These are phyloP conservation scores for Pilatotrama ljubarskyi DNA, from an alignment of 768 basidiomycete species.

Conservation along the genomic window DNA sequence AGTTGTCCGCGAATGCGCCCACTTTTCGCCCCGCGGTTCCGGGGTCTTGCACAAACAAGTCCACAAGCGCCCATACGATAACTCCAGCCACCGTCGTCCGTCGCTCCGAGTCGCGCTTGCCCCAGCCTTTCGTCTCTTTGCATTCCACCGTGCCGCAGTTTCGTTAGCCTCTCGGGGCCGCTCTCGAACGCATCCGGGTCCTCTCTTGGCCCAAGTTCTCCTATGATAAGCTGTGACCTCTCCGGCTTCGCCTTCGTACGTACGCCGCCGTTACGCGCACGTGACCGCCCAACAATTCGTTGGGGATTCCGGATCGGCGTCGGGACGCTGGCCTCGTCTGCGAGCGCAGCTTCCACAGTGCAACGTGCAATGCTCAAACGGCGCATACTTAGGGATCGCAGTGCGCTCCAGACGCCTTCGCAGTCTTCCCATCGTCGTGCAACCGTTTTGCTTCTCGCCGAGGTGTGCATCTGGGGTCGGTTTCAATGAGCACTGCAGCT, in stretches of 20 bases:
- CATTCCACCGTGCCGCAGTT: neutral
- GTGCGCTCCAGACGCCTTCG: too few species aligned
- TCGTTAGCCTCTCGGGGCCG: conserved; percentile 1
- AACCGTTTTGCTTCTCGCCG: neutral
- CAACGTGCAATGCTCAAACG: too few species aligned
- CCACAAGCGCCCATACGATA: neutral
- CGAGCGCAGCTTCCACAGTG: neutral
- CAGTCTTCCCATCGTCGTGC: too few species aligned
- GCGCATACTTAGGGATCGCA: too few species aligned
- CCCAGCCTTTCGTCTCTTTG: neutral
- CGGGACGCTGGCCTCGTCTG: neutral
- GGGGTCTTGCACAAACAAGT: conserved; percentile 12
- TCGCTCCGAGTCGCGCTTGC: neutral
- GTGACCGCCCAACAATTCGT: conserved; percentile 6
- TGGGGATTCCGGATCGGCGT: neutral
- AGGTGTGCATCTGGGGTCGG: too few species aligned
- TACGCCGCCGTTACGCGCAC: conserved; percentile 3
- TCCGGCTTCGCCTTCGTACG: neutral
- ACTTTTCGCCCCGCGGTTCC: conserved; percentile 5
- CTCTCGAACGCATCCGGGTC: conserved; percentile 15
- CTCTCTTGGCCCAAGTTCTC: neutral
- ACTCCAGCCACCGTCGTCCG: too few species aligned
- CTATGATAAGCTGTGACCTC: neutral
- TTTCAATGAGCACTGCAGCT: too few species aligned
- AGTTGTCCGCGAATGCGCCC: neutral